Evolutionary conservation across 2,329 filamentous ascomycete genomes (phyloP).

Genomic region (Paramyrothecium roridum): DNA sequence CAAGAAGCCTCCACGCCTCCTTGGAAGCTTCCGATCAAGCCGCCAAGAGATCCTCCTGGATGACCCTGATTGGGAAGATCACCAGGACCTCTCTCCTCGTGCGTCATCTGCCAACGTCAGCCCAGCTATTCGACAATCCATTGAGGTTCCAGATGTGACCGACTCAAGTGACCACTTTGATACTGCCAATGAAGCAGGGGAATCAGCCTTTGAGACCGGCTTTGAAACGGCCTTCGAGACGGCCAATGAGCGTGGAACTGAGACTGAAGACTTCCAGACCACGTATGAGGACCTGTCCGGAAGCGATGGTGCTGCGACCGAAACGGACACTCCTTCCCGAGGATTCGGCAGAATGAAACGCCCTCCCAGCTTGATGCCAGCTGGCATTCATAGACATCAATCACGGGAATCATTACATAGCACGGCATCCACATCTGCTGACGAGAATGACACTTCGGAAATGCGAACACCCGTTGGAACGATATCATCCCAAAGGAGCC

Average conservation of each 20-base stretch:
- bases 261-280: conserved; percentile 94
- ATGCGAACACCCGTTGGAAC: conserved; percentile 60
- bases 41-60: conserved; percentile 77
- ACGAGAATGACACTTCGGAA: conserved; percentile 59
- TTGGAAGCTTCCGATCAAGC: conserved; percentile 72
- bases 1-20: conserved; percentile 75
- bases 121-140: conserved; percentile 11
- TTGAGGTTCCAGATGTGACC: conserved; percentile 19
- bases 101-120: conserved; percentile 15
- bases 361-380: conserved; percentile 36
- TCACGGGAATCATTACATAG: conserved; percentile 73
- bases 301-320: conserved; percentile 82
- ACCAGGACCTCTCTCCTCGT: conserved; percentile 35
- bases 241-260: conserved; percentile 76
- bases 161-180: conserved; percentile 71
- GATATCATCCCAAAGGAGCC: conserved; percentile 65
- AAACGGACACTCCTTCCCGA: conserved; percentile 68
- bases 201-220: conserved; percentile 62
- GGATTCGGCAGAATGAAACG: conserved; percentile 39
- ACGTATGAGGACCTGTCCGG: conserved; percentile 76
- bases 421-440: conserved; percentile 83
- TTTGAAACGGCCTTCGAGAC: conserved; percentile 84
- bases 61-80: conserved; percentile 89
- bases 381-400: conserved; percentile 31
- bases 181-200: conserved; percentile 73